A percentile compares a stretch with the other conserved stretches of the same genome.
phyloP scores from a whole-genome alignment of 1,284 basidiomycete species.

The Rhodotorula sp. region DNA sequence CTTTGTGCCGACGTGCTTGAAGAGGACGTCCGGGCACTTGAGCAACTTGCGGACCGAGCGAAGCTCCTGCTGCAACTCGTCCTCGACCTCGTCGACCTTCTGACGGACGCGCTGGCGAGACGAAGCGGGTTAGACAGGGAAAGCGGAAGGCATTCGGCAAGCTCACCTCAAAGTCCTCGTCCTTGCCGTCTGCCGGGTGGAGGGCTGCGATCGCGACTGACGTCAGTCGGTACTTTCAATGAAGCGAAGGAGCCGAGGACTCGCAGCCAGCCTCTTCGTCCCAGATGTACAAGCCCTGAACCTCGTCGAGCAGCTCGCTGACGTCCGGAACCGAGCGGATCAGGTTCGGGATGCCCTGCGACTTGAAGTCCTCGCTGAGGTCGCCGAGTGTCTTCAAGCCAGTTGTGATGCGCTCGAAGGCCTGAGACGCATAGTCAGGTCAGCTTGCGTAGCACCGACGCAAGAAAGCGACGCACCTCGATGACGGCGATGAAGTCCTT shows the following conservation, averaged over 20 bases:
- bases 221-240: slow-evolving; percentile 1
- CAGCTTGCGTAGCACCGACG: slow-evolving; percentile 61
- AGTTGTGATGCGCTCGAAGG: slow-evolving; percentile 69
- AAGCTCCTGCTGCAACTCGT: slow-evolving; percentile 65
- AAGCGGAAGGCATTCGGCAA: not conserved
- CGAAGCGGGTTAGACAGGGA: not conserved
- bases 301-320: slow-evolving; percentile 58
- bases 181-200: slow-evolving; percentile 73
- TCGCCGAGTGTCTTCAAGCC: slow-evolving; percentile 65
- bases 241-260: slow-evolving; percentile 15
- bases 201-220: slow-evolving; percentile 51
- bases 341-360: slow-evolving; percentile 68
- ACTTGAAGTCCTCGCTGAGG: slow-evolving; percentile 62
- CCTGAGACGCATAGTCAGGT: slow-evolving; percentile 41
- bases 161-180: slow-evolving; percentile 67
- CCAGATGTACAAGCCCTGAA: slow-evolving; percentile 64
- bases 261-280: slow-evolving; percentile 59
- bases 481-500: slow-evolving; percentile 61
- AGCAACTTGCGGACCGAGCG: slow-evolving; percentile 61
- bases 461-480: not conserved
- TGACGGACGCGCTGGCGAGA: slow-evolving; percentile 56
- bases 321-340: slow-evolving; percentile 79
- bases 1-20: slow-evolving; percentile 41
- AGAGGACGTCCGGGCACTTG: slow-evolving; percentile 52
- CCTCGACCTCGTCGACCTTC: slow-evolving; percentile 68